These are phyloP conservation scores for Candida albicans DNA, from an alignment of 1,139 yeast species.

Conservation along the genomic window DNA sequence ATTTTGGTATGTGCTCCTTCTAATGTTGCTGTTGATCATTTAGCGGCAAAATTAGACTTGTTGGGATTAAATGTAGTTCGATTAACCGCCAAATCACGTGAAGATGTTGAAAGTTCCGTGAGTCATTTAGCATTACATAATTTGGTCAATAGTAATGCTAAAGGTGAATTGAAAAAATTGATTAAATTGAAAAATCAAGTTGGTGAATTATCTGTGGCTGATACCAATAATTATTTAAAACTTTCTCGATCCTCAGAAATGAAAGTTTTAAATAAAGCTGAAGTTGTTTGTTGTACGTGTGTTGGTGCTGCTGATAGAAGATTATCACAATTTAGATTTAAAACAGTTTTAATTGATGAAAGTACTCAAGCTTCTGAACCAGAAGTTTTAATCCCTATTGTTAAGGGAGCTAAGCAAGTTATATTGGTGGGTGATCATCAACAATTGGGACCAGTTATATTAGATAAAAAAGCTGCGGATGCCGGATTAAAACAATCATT, in stretches of 20 bases:
- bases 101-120: constrained; percentile 71
- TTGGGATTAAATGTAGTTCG: constrained; percentile 78
- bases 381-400: constrained; percentile 84
- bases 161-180: constrained; percentile 59
- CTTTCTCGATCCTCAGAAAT: constrained; percentile 50
- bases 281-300: constrained; percentile 89
- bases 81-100: constrained; percentile 73
- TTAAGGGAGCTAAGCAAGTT: constrained; percentile 86
- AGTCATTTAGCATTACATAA: constrained; percentile 55
- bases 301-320: constrained; percentile 86
- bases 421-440: constrained; percentile 93
- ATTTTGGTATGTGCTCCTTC: constrained; percentile 94
- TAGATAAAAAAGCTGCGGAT: constrained; percentile 76
- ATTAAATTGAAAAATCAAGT: constrained; percentile 57
- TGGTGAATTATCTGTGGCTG: constrained; percentile 68
- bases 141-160: constrained; percentile 45
- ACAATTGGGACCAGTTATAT: constrained; percentile 88
- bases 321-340: constrained; percentile 53
- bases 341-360: constrained; percentile 86
- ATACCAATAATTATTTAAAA: constrained; percentile 44
- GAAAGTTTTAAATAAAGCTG: constrained; percentile 55
- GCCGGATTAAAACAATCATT: constrained; percentile 86
- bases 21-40: constrained; percentile 91
- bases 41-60: constrained; percentile 66
- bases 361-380: constrained; percentile 95